These are phyloP conservation scores for Pseudotsuga menziesii DNA, from an alignment of 75 land plant species.

Conservation along the genomic window DNA sequence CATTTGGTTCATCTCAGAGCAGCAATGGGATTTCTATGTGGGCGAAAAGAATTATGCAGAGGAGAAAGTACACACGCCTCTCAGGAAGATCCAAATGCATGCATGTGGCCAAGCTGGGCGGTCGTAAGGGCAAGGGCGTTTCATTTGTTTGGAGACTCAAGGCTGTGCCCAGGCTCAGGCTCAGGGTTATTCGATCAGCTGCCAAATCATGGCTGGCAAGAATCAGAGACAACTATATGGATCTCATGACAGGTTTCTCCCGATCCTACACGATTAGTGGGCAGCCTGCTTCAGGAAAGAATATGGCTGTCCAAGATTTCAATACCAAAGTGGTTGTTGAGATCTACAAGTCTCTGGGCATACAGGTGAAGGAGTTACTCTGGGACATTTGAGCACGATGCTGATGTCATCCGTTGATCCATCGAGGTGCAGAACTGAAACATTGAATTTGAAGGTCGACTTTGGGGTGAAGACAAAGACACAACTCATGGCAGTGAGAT, in stretches of 20 bases:
- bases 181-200: not conserved
- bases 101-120: not conserved
- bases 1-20: no score
- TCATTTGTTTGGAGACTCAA: not conserved
- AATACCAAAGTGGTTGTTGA: not conserved
- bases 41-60: not conserved
- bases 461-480: no score
- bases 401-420: no score
- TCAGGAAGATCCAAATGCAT: not conserved
- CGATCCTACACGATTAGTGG: not conserved
- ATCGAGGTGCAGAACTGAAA: no score
- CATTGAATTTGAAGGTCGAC: no score
- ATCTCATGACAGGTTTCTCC: not conserved
- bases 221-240: not conserved
- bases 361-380: no score
- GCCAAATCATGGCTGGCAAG: not conserved
- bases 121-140: not conserved
- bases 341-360: slow-evolving; percentile 1
- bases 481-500: no score
- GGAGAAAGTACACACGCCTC: not conserved
- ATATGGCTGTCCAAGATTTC: not conserved
- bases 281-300: not conserved
- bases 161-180: not conserved
- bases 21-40: not conserved
- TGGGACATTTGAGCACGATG: no score